phyloP scores from a whole-genome alignment of 306 rosid genomes.

The Vicia faba region DNA sequence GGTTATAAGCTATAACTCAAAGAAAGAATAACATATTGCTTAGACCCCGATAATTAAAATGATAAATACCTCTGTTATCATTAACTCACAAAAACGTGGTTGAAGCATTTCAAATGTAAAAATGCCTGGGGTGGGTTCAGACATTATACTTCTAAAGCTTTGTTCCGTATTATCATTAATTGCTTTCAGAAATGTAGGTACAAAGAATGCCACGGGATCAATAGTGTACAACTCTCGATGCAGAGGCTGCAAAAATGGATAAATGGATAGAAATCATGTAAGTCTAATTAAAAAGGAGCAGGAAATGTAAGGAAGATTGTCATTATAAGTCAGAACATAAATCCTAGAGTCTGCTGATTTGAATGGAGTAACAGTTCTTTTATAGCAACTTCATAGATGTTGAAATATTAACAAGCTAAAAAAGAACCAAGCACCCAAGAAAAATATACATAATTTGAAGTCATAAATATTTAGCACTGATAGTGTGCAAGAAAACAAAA shows the following conservation, averaged over 20 bases:
- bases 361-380: constrained; percentile 12
- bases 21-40: constrained; percentile 19
- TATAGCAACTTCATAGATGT: neutral
- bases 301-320: constrained; percentile 3
- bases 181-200: constrained; percentile 80
- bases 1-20: constrained; percentile 29
- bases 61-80: constrained; percentile 74
- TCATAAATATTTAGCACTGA: neutral
- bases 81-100: constrained; percentile 70
- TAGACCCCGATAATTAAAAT: constrained; percentile 18
- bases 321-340: constrained; percentile 12
- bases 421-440: constrained; percentile 2
- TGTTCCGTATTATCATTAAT: constrained; percentile 60
- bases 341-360: constrained; percentile 1
- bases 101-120: constrained; percentile 85
- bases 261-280: constrained; percentile 27
- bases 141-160: constrained; percentile 65
- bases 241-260: constrained; percentile 55
- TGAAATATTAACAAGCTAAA: constrained; percentile 9
- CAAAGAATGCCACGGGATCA: constrained; percentile 67
- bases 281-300: constrained; percentile 20
- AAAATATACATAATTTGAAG: neutral
- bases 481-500: constrained; percentile 6
- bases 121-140: constrained; percentile 72
- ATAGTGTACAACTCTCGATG: constrained; percentile 62